Percentiles rank a stretch among this genome's conserved stretches.
Conservation (phyloP, 2,329 filamentous ascomycete genomes). For the Zymoseptoria brevis region DNA sequence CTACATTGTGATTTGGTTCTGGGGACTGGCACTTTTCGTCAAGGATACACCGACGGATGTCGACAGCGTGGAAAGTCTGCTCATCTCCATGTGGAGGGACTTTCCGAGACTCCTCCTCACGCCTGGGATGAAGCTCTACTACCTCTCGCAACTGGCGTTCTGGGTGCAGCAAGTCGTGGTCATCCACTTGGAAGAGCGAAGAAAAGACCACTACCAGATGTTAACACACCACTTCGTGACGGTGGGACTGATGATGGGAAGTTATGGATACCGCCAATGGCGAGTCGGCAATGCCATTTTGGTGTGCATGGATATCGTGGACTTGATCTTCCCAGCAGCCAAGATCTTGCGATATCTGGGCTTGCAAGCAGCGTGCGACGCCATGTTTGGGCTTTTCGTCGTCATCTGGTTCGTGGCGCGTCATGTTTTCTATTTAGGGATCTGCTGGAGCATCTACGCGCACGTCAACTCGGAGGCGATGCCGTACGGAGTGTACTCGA, state of each 20-base stretch:
- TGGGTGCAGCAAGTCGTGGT: conserved; percentile 92
- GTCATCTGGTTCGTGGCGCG: conserved; percentile 74
- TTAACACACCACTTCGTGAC: conserved; percentile 91
- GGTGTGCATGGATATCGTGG: conserved; percentile 87
- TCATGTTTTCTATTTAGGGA: conserved; percentile 68
- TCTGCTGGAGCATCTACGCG: conserved; percentile 74
- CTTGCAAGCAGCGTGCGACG: conserved; percentile 67
- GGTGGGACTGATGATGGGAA: conserved; percentile 66
- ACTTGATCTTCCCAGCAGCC: conserved; percentile 71
- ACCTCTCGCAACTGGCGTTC: conserved; percentile 82
- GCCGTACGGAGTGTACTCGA: conserved; percentile 60
- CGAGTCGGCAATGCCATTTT: conserved; percentile 83
- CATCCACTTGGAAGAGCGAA: conserved; percentile 85
- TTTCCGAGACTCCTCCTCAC: conserved; percentile 74
- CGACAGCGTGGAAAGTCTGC: conserved; percentile 16
- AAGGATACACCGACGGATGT: conserved; percentile 22
- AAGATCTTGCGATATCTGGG: conserved; percentile 91
- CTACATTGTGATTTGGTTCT: conserved; percentile 69
- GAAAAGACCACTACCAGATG: conserved; percentile 97
- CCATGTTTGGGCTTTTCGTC: conserved; percentile 79
- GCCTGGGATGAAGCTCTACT: conserved; percentile 76
- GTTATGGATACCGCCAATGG: conserved; percentile 80
- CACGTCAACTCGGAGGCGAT: conserved; percentile 54
- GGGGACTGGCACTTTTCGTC: conserved; percentile 60
- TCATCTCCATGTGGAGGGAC: conserved; percentile 59